Evolutionary conservation across 306 rosid species (phyloP).

Genomic region (Bauhinia variegata): DNA sequence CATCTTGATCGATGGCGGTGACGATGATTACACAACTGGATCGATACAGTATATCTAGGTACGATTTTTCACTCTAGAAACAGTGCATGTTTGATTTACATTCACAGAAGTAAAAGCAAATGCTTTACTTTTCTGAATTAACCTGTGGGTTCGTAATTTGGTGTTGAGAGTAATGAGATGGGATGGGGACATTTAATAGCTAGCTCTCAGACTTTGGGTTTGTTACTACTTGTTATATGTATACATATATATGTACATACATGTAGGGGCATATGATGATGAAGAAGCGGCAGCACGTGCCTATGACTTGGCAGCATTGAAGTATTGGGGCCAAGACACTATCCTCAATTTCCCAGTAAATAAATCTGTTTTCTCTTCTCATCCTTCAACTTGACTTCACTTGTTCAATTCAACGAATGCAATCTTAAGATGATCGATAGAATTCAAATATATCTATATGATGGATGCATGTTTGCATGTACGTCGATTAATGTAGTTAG

Average conservation of each 20-base stretch:
- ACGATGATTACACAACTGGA: conserved; percentile 33
- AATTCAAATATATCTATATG: too few species aligned
- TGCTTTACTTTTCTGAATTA: too few species aligned
- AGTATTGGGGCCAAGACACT: conserved; percentile 94
- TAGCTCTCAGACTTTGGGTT: conserved; percentile 29
- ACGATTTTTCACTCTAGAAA: conserved; percentile 20
- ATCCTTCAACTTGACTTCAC: too few species aligned
- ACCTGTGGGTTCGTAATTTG: not conserved
- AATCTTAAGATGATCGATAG: too few species aligned
- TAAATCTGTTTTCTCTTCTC: too few species aligned
- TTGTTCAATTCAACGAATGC: too few species aligned
- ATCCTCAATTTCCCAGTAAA: conserved; percentile 85
- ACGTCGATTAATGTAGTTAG: conserved; percentile 54
- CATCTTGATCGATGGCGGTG: conserved; percentile 20
- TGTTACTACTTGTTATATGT: too few species aligned
- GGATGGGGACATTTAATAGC: conserved; percentile 5
- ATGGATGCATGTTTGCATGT: too few species aligned
- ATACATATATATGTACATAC: too few species aligned
- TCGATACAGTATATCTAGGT: conserved; percentile 85
- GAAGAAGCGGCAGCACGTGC: conserved; percentile 98
- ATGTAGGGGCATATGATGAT: conserved; percentile 84
- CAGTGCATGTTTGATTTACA: not conserved
- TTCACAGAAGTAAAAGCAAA: not conserved
- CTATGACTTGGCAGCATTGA: conserved; percentile 98
- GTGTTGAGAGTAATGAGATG: conserved; percentile 1